Percentiles rank a stretch among this genome's conserved stretches.
These are phyloP conservation scores for Neofusicoccum sp. DNA, from an alignment of 2,329 filamentous ascomycete genomes.

Conservation along the genomic window DNA sequence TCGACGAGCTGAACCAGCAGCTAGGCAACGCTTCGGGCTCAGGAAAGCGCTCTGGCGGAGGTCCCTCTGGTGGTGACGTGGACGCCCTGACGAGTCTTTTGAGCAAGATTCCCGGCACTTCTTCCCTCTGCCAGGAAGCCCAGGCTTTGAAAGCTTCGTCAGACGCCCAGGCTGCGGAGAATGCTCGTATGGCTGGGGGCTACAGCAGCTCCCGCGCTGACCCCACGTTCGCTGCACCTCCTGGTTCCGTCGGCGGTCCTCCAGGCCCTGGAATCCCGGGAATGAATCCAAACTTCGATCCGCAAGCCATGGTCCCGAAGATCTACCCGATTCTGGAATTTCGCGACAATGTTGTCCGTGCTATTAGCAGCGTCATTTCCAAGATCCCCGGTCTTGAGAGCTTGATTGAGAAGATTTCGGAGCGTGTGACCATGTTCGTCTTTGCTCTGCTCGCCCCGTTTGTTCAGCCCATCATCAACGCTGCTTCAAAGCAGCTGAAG, in stretches of 20 bases:
- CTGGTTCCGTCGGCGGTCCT: constrained; percentile 45
- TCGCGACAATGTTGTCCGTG: constrained; percentile 87
- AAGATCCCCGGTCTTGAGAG: constrained; percentile 89
- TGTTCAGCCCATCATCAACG: constrained; percentile 84
- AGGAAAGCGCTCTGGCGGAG: constrained; percentile 32
- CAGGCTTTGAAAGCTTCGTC: constrained; percentile 46
- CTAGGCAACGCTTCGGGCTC: constrained; percentile 40
- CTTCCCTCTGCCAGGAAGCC: constrained; percentile 48
- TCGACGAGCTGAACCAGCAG: constrained; percentile 47
- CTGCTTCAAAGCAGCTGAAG: constrained; percentile 81
- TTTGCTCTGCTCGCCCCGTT: constrained; percentile 89
- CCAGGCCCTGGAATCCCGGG: constrained; percentile 62
- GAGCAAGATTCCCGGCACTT: constrained; percentile 66
- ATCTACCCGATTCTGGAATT: constrained; percentile 96
- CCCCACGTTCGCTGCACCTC: constrained; percentile 41
- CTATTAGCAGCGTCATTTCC: constrained; percentile 79
- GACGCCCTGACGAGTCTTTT: constrained; percentile 66
- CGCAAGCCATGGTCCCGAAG: constrained; percentile 50
- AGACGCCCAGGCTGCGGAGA: constrained; percentile 47
- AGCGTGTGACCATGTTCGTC: constrained; percentile 88
- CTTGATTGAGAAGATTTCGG: constrained; percentile 89
- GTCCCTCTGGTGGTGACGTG: constrained; percentile 32
- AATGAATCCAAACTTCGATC: constrained; percentile 72
- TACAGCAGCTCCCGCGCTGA: constrained; percentile 38
- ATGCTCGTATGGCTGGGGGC: constrained; percentile 38